Evolutionary conservation across 2,329 filamentous ascomycete species (phyloP), one percentile per base, ranked within the genome.

Genomic region (Colletotrichum australisinense): DNA sequence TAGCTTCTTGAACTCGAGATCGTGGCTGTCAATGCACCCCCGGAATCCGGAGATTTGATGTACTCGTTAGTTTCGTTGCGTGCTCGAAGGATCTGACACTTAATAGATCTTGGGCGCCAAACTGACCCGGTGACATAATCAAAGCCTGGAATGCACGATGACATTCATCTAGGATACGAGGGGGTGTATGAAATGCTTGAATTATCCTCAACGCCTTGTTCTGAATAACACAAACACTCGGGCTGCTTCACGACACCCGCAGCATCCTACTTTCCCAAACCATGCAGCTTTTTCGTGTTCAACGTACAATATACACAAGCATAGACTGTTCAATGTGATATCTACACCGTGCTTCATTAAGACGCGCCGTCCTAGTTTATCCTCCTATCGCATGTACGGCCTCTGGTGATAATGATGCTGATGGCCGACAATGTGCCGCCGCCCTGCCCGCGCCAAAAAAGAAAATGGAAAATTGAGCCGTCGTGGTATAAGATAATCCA

Each of bases 301-400:
- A 63, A 69, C 68, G 38, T 75, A 75, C 63, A 62, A 28, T 75
- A 73, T 73, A 74, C 73, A 69, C 69, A 75, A 67, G 58, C 69
- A 75, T 76, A 75, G 67, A 68, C 74, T 75, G 73, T 70, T 76
- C 73, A 70, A 74, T 66, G 56, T 66, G 66, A 75, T 74, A 75
- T 76, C 74, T 76, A 76, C 73, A 76, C 74, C 65, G 72, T 71
- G 55, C 35, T 30, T 69, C 71, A 70, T 73, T 67, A 67, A 73
- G 63, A 62, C 55, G 30, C 59, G 63, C 73, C 66, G 46, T 55
- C 57, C n/a, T 53, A 35, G 9, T 58, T 53, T 52, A 57, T 42
- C 59, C 46, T 57, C 53, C 46, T 55, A 30, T 58, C 55, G 49
- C 19, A 60, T 53, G 35, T 22, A 52, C 57, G 30, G 28, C 57